These are phyloP conservation scores for Sarcodon aspratus DNA, from an alignment of 768 basidiomycete species.

Conservation along the genomic window DNA sequence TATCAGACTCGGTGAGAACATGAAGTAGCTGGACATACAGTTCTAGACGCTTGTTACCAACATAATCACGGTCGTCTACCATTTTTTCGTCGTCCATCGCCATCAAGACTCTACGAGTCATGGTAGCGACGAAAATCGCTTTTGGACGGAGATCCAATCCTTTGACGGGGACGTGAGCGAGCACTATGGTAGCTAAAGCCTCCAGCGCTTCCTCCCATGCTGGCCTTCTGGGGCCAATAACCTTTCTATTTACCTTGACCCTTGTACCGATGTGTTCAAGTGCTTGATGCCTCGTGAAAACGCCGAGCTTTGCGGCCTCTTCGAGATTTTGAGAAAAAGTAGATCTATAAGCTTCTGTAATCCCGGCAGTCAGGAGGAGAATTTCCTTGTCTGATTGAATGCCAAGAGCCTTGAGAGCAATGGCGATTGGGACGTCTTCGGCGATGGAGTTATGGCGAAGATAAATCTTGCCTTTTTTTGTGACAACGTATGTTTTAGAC, in stretches of 20 bases:
- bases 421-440: conserved; percentile 92
- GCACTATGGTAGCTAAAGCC: conserved; percentile 92
- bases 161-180: conserved; percentile 90
- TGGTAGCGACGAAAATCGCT: conserved; percentile 93
- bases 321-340: conserved; percentile 88
- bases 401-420: conserved; percentile 94
- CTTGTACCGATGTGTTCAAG: conserved; percentile 91
- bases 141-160: conserved; percentile 87
- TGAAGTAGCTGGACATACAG: conserved; percentile 47
- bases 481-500: conserved; percentile 95
- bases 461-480: conserved; percentile 91
- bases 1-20: not conserved
- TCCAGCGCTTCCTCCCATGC: conserved; percentile 93
- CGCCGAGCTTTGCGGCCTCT: conserved; percentile 83
- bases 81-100: conserved; percentile 94
- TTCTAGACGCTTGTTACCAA: conserved; percentile 97
- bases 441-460: conserved; percentile 96
- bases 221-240: conserved; percentile 74
- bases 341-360: conserved; percentile 76
- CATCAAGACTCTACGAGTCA: conserved; percentile 94
- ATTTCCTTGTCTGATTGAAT: conserved; percentile 98
- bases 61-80: conserved; percentile 98
- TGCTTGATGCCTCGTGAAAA: conserved; percentile 90
- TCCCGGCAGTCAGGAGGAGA: conserved; percentile 85
- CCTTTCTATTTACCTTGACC: conserved; percentile 77